phyloP scores from a whole-genome alignment of 148 eudicot species.

The Polygonum maritimum region DNA sequence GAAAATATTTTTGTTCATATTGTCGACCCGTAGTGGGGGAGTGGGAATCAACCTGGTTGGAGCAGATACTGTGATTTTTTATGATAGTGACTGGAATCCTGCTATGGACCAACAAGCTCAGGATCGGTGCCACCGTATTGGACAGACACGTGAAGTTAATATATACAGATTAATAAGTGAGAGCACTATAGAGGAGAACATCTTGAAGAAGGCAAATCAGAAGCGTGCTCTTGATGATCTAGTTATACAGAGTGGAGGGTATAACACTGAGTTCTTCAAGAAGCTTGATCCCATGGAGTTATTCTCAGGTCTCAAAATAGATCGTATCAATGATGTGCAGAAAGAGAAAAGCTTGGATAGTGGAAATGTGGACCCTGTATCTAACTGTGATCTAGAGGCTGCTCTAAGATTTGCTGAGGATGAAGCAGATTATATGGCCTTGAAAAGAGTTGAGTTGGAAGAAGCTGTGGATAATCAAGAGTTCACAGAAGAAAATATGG shows the following conservation, averaged over 20 bases:
- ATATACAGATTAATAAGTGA: slow-evolving; percentile 88
- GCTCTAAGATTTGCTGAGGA: slow-evolving; percentile 94
- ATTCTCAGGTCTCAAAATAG: slow-evolving; percentile 72
- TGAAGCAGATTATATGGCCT: slow-evolving; percentile 99
- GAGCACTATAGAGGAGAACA: slow-evolving; percentile 95
- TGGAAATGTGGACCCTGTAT: slow-evolving; percentile 43
- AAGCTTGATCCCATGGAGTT: slow-evolving; percentile 96
- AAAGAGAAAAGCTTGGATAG: slow-evolving; percentile 35
- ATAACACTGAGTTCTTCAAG: slow-evolving; percentile 93
- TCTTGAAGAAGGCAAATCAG: slow-evolving; percentile 93
- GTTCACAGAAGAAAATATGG: slow-evolving; percentile 83
- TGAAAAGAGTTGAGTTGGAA: slow-evolving; percentile 94
- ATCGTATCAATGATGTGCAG: slow-evolving; percentile 28
- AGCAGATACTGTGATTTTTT: slow-evolving; percentile 96
- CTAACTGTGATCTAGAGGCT: slow-evolving; percentile 92
- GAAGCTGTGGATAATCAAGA: slow-evolving; percentile 98
- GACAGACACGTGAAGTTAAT: slow-evolving; percentile 98
- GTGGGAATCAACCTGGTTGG: slow-evolving; percentile 97
- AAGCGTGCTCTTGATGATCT: slow-evolving; percentile 96
- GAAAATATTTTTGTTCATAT: slow-evolving; percentile 82
- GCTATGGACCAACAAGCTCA: slow-evolving; percentile 99
- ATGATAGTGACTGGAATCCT: slow-evolving; percentile 96
- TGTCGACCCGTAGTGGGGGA: slow-evolving; percentile 98
- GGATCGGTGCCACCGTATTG: slow-evolving; percentile 97
- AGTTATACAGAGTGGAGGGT: slow-evolving; percentile 98